A percentile compares a stretch with the other conserved stretches of the same genome.
phyloP scores from a whole-genome alignment of 139 green algal genomes.

The Volvox africanus region DNA sequence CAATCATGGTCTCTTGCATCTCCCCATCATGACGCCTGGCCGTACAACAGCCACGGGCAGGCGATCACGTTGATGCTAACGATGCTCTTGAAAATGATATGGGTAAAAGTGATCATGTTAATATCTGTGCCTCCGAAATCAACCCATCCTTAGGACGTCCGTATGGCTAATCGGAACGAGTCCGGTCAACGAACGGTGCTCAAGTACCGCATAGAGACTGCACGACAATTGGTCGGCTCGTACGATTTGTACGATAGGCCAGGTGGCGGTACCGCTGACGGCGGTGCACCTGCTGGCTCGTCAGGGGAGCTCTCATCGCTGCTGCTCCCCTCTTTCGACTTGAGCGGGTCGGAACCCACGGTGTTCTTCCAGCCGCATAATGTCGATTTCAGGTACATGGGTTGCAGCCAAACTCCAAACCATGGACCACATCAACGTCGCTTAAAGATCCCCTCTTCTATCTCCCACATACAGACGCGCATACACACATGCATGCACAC shows the following conservation, averaged over 20 bases:
- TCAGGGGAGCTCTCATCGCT: neutral
- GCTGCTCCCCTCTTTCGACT: neutral
- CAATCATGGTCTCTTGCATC: too few species aligned
- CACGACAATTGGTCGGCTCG: neutral
- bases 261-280: too few species aligned
- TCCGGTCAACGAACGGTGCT: slow-evolving; percentile 56
- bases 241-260: neutral
- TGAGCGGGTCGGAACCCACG: neutral
- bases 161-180: slow-evolving; percentile 7
- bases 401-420: neutral
- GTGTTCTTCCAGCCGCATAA: slow-evolving; percentile 94
- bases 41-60: too few species aligned
- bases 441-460: neutral
- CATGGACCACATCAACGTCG: neutral
- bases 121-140: too few species aligned
- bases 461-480: too few species aligned
- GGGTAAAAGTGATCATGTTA: too few species aligned
- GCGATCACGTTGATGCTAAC: too few species aligned
- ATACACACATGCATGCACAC: neutral
- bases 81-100: too few species aligned
- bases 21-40: too few species aligned
- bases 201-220: slow-evolving; percentile 60
- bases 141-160: neutral
- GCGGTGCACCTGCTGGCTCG: neutral
- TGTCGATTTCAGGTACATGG: slow-evolving; percentile 87